Evolutionary conservation across 805 yeast species (phyloP).

Genomic region (Candida coquimbonensis): DNA sequence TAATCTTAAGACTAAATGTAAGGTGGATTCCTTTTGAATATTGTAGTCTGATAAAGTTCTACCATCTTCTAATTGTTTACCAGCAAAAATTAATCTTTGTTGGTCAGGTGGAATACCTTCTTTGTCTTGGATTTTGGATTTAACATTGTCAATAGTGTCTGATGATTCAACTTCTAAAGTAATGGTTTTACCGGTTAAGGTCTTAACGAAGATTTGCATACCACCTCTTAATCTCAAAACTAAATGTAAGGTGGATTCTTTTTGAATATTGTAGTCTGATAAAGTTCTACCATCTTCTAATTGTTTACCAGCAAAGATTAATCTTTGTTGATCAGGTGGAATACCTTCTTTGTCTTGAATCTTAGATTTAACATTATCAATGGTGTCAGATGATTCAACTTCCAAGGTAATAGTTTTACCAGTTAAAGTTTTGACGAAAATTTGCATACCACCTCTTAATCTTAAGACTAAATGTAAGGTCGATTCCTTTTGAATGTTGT

Average conservation of each 20-base stretch:
- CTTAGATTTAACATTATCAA: too few relatives aligned
- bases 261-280: slow-evolving; percentile 91
- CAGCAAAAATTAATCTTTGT: slow-evolving; percentile 95
- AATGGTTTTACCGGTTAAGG: slow-evolving; percentile 95
- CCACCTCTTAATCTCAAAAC: slow-evolving; percentile 84
- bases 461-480: slow-evolving; percentile 77
- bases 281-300: slow-evolving; percentile 91
- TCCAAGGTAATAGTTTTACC: too few relatives aligned
- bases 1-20: slow-evolving; percentile 77
- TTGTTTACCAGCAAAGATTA: slow-evolving; percentile 36
- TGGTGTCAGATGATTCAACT: too few relatives aligned
- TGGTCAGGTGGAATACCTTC: slow-evolving; percentile 62
- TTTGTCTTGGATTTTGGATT: background rate
- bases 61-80: slow-evolving; percentile 93
- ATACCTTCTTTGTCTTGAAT: too few relatives aligned
- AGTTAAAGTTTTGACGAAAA: slow-evolving; percentile 50
- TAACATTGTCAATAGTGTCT: slow-evolving; percentile 89
- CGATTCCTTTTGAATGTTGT: slow-evolving; percentile 92
- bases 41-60: slow-evolving; percentile 91
- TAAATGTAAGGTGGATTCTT: slow-evolving; percentile 81
- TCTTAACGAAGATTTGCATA: slow-evolving; percentile 93
- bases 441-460: slow-evolving; percentile 87
- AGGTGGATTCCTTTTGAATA: slow-evolving; percentile 88
- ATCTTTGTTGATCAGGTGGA: too few relatives aligned
- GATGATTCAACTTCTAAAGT: slow-evolving; percentile 97